These are phyloP conservation scores for Starmerella floricola DNA, from an alignment of 805 yeast genomes.

Conservation along the genomic window DNA sequence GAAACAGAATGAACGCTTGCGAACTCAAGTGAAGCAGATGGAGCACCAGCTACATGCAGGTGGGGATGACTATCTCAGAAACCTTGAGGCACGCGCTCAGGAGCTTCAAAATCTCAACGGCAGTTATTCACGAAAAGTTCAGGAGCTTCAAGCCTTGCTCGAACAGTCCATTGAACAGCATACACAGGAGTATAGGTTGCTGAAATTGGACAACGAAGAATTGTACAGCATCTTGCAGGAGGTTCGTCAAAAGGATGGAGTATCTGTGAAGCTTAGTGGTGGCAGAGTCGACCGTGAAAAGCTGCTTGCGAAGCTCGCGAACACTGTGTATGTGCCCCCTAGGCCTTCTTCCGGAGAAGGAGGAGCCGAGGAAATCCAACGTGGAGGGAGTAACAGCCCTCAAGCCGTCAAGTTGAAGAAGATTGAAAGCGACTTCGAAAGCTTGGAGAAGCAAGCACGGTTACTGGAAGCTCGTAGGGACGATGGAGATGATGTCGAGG, in stretches of 20 bases:
- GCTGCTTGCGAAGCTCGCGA: constrained; percentile 25
- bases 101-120: constrained; percentile 51
- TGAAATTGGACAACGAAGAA: constrained; percentile 49
- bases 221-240: constrained; percentile 47
- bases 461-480: constrained; percentile 50
- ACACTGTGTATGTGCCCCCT: constrained; percentile 7
- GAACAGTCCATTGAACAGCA: constrained; percentile 44
- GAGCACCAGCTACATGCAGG: constrained; percentile 59
- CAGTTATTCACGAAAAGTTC: constrained; percentile 49
- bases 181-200: constrained; percentile 29
- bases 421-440: constrained; percentile 29
- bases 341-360: not conserved
- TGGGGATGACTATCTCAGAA: constrained; percentile 57
- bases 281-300: constrained; percentile 28
- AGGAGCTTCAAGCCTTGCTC: constrained; percentile 47
- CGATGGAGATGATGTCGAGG: constrained; percentile 64
- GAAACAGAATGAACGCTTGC: constrained; percentile 43
- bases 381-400: too few species aligned
- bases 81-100: constrained; percentile 46
- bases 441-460: constrained; percentile 39
- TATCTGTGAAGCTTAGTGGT: constrained; percentile 5
- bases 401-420: not conserved
- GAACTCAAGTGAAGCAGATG: constrained; percentile 51
- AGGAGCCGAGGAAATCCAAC: too few species aligned
- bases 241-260: constrained; percentile 13